Evolutionary conservation across 495 filamentous ascomycete genomes (phyloP), one percentile per base, ranked within the genome.

Genomic region (Viridothelium virens): DNA sequence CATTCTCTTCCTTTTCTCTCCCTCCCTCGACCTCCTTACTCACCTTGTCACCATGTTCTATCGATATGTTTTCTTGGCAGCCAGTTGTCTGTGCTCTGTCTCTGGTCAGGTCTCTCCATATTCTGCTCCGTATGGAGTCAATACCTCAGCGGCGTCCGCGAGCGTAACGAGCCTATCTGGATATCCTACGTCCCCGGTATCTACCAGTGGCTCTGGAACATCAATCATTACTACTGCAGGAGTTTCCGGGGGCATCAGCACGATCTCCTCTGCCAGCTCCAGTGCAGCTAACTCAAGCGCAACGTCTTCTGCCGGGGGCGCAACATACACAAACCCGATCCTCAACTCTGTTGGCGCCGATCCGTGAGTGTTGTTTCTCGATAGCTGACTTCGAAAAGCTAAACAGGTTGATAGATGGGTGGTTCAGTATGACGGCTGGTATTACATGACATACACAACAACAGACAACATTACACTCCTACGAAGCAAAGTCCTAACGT

Each of bases 401-500:
- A 44, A 63, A 14, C 31, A 69, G 69, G 48, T 68, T 63, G 5
- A 34, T 36, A 68, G 71, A 2, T 65, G 67, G 67, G 47, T 76
- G 34, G 69, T 69, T 11, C 69, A 63, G 12, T 66, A 72, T 59
- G 66, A 70, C 47, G 68, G 63, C 16, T 73, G 67, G 56, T 74
- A 76, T 62, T 74, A 73, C 65, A 66, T 74, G 70, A 71, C 70
- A 5, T 73, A 73, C 63, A 71, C 71, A 2, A 73, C 71, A 12
- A 73, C 67, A 59, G 64, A 68, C 67, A 69, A 74, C 47, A 71
- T 76, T 56, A 73, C 71, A 2, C 61, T 76, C 34, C 53, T 71
- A 1, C 67, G 73, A n/a, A 70, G 65, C 63, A 63, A 56, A 11
- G 53, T 65, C 38, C 66, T 74, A 46, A 76, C 73, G 68, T 73